Evolutionary conservation across 2,329 filamentous ascomycete genomes (phyloP).

Genomic region (Pseudogymnoascus sp.): DNA sequence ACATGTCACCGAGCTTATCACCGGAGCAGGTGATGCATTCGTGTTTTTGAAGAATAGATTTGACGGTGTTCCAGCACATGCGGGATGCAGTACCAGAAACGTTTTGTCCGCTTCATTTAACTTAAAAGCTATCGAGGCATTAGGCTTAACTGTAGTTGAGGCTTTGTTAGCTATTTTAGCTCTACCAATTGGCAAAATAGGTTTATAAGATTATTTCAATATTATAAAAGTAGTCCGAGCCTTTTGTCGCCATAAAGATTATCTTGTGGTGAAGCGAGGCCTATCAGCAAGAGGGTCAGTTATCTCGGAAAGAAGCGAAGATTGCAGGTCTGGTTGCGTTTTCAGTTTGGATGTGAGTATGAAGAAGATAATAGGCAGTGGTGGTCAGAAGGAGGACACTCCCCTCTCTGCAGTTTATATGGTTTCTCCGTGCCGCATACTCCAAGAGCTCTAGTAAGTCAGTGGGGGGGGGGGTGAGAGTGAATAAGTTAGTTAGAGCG

Average conservation of each 20-base stretch:
- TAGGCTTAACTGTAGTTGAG: neutral
- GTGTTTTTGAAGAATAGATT: neutral
- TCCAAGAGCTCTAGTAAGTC: neutral
- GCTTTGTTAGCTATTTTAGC: neutral
- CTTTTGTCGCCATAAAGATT: too few species aligned
- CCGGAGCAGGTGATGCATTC: neutral
- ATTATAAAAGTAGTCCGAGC: too few species aligned
- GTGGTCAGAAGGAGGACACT: neutral
- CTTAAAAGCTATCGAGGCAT: neutral
- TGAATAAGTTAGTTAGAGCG: neutral
- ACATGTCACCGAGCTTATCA: conserved; percentile 25
- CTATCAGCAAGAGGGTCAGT: too few species aligned
- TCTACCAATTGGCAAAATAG: neutral
- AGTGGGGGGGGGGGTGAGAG: neutral
- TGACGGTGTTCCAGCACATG: neutral
- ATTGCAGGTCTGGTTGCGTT: too few species aligned
- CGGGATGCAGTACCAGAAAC: neutral
- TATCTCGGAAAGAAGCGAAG: too few species aligned
- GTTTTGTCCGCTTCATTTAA: neutral
- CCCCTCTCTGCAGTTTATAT: neutral
- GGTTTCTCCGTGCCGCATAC: neutral
- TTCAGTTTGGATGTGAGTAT: too few species aligned
- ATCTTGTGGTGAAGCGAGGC: too few species aligned
- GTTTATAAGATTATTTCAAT: too few species aligned
- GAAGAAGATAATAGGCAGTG: too few species aligned